Conservation (phyloP, 352 stramenopile species). For the Pythium aphanidermatum region DNA sequence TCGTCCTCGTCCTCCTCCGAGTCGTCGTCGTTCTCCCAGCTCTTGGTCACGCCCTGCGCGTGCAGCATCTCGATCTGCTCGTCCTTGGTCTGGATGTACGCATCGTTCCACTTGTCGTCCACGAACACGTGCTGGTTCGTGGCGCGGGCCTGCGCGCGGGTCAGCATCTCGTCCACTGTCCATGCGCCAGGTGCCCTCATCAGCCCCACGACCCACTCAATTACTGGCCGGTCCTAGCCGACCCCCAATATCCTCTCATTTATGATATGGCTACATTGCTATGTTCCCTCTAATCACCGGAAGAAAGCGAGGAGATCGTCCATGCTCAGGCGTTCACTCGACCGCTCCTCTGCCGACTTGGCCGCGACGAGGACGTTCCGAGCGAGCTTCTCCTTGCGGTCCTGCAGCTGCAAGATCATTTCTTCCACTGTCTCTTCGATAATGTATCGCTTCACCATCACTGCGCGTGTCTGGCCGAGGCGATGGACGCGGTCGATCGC, state of each 20-base stretch:
- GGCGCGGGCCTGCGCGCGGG: conserved; percentile 52
- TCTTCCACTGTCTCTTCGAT: conserved; percentile 87
- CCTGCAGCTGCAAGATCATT: conserved; percentile 87
- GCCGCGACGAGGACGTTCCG: conserved; percentile 72
- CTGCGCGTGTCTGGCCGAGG: conserved; percentile 76
- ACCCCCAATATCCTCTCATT: conserved; percentile 2
- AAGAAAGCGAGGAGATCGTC: conserved; percentile 74
- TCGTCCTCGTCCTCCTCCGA: conserved; percentile 31
- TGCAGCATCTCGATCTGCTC: conserved; percentile 77
- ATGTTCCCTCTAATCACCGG: conserved; percentile 13
- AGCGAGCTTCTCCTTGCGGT: conserved; percentile 85
- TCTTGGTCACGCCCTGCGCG: conserved; percentile 33
- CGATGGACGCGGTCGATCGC: conserved; percentile 92
- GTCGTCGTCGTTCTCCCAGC: conserved; percentile 40
- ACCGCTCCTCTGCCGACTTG: conserved; percentile 32
- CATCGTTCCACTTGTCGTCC: conserved; percentile 80
- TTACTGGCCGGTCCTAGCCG: conserved; percentile 8
- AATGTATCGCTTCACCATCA: conserved; percentile 89
- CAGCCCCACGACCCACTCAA: not conserved
- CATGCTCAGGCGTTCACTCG: conserved; percentile 48
- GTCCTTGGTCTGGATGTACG: conserved; percentile 77
- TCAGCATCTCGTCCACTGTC: conserved; percentile 36
- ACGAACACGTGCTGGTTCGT: conserved; percentile 71
- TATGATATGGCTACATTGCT: conserved; percentile 12
- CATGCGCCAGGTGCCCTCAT: not conserved